Evolutionary conservation across 169 alveolate species (phyloP).

Genomic region (Plasmodium vinckei): DNA sequence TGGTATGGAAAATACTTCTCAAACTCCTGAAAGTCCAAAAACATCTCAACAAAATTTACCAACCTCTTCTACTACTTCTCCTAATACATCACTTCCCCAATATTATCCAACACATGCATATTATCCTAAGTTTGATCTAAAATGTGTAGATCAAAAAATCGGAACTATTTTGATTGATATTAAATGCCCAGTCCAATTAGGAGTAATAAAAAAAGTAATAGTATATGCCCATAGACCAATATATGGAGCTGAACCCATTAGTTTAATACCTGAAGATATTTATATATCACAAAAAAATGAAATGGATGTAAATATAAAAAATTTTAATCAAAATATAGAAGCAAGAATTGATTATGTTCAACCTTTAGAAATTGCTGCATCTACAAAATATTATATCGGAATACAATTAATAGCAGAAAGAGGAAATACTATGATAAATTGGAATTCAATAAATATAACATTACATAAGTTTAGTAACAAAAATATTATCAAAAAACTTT

Average conservation of each 20-base stretch:
- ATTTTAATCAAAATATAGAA: constrained; percentile 78
- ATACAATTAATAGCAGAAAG: constrained; percentile 81
- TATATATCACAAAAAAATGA: constrained; percentile 63
- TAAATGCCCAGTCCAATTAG: constrained; percentile 78
- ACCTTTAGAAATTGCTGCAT: constrained; percentile 82
- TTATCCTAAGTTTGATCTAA: constrained; percentile 77
- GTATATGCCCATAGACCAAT: constrained; percentile 81
- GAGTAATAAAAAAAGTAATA: constrained; percentile 76
- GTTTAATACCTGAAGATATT: constrained; percentile 73
- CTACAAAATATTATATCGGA: constrained; percentile 84
- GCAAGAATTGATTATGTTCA: constrained; percentile 80
- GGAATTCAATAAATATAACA: constrained; percentile 82
- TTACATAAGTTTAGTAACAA: constrained; percentile 80
- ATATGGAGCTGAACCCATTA: constrained; percentile 82
- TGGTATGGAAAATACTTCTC: constrained; percentile 11
- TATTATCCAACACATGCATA: constrained; percentile 72
- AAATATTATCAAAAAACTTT: constrained; percentile 76
- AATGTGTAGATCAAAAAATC: constrained; percentile 80
- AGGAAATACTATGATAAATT: constrained; percentile 81
- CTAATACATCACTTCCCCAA: constrained; percentile 11
- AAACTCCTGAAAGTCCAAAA: too few species aligned
- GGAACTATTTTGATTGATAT: constrained; percentile 78
- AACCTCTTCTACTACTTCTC: background rate
- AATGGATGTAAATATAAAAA: constrained; percentile 75
- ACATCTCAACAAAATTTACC: background rate